Base-by-base conservation (phyloP, 495 filamentous ascomycete genomes). In the Acidiella bohemica region DNA sequence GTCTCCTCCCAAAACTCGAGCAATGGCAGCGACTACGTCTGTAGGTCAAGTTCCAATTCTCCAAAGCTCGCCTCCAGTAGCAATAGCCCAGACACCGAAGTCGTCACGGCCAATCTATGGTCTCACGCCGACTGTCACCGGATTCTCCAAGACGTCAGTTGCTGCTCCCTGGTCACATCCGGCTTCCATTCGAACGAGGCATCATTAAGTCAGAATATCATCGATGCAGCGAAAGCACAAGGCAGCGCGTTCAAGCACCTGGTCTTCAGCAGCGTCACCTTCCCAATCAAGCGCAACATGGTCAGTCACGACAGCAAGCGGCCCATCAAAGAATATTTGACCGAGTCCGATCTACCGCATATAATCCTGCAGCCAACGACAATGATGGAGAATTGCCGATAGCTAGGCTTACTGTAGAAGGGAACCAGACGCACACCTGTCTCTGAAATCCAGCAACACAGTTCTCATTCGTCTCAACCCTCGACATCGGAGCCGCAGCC, bases 301-400 rank as follows among this genome's bases (percentile, higher is more conserved):
- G 32, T 59, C 32, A 53, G 59, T 23, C 59, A 61, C 32, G 59
- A 59, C 34, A 41, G 34, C 39, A 62, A 62, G 41, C 44, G 59
- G 26, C 47, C 49, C 23, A 32, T 61, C 14, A 59, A 62, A 39
- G 59, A 61, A 39, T 37, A 47, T 7, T 41, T 62, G 8, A 43
- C 57, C 11, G 51, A 58, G 22, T 53, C 46, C 18, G 44, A 45
- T 3, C 42, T 61, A 5, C 43, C 50, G 35, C 60, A 46, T 13
- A 62, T 56, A 6, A 55, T 61, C 42, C 41, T 61, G 13, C 49
- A 57, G 31, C 59, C 59, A 20, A 59, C 51, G 6, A 46, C 51
- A 26, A 55, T 61, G 42, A 52, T 61, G 49, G 55, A 61, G 23
- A 40, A 26, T 8, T 58, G 16, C 56, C 54, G 0, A 22, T 61